Evolutionary conservation across 2,329 filamentous ascomycete genomes (phyloP), one percentile per base, ranked within the genome.

Genomic region (Didymellaceae sp.): DNA sequence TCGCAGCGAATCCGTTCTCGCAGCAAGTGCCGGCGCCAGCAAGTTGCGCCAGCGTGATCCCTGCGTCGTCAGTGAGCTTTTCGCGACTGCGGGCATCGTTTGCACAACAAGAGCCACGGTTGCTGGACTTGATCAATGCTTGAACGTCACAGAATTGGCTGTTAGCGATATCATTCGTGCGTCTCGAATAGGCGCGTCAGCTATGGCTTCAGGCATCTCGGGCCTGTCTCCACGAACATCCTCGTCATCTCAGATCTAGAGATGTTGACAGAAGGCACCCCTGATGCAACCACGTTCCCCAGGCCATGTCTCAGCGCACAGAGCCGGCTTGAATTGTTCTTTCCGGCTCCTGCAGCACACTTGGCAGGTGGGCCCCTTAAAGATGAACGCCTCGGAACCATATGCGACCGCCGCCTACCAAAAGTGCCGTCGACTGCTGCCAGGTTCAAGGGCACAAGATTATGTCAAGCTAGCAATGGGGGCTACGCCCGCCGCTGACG

Each of bases 301-400:
- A 44, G 62, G 56, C 63, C 47, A 64, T 59, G 63, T 68, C 62
- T 60, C 53, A 58, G 59, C 61, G 58, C 65, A 67, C 63, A 65
- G 63, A 61, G 57, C 58, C 49, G 42, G 52, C 46, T 58, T 62
- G 63, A 60, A 67, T 65, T 61, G 61, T 64, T 55, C 54, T 57
- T 38, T 52, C 32, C 55, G 45, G 48, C 52, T 57, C 52, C 55
- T 63, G 59, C 57, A 61, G 53, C 52, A 34, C 45, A 49, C 54
- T 41, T 55, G 33, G 42, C 45, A 48, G 46, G 50, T 44, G 50
- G 57, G 48, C 61, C 59, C 11, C 59, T 59, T 57, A 50, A 57
- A 52, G 48, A 55, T 32, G 49, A 55, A 55, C 34, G 38, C 31
- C 26, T 54, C 42, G 41, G 46, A 45, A 45, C 45, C 35, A 46